Conservation (phyloP, 768 basidiomycete genomes). For the Hygrocybe coccinea region DNA sequence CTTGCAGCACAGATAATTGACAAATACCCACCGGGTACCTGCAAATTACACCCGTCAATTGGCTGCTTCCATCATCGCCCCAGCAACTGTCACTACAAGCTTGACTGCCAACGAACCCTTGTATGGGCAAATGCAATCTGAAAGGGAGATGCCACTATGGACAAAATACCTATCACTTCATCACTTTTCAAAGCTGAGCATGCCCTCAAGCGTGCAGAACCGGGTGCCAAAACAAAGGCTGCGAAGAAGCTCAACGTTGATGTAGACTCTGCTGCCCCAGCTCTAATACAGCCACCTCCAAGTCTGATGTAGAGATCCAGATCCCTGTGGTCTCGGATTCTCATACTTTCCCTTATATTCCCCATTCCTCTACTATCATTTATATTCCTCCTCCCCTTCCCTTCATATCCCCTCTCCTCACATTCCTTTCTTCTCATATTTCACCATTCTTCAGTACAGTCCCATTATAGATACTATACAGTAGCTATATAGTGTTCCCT, state of each 20-base stretch:
- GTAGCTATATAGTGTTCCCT: too few species aligned
- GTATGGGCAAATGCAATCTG: not conserved
- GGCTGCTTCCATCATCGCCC: not conserved
- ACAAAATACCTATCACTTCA: not conserved
- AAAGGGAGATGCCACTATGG: not conserved
- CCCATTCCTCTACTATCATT: not conserved
- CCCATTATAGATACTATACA: too few species aligned
- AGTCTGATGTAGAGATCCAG: too few species aligned
- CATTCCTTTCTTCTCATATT: too few species aligned
- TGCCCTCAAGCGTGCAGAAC: not conserved
- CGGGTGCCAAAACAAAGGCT: not conserved
- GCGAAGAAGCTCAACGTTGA: not conserved
- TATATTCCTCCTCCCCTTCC: too few species aligned
- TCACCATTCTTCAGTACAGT: too few species aligned
- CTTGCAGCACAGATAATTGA: not conserved
- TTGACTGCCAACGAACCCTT: not conserved
- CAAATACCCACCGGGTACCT: not conserved
- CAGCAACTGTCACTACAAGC: not conserved
- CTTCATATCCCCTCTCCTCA: too few species aligned
- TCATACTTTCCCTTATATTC: too few species aligned
- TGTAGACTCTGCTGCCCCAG: too few species aligned
- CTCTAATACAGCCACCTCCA: too few species aligned
- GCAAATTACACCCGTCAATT: not conserved
- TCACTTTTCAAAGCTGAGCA: not conserved
- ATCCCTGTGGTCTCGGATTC: too few species aligned